Percentiles rank a stretch among this genome's conserved stretches.
phyloP scores from a whole-genome alignment of 345 rosid species.

The Lagerstroemia speciosa region DNA sequence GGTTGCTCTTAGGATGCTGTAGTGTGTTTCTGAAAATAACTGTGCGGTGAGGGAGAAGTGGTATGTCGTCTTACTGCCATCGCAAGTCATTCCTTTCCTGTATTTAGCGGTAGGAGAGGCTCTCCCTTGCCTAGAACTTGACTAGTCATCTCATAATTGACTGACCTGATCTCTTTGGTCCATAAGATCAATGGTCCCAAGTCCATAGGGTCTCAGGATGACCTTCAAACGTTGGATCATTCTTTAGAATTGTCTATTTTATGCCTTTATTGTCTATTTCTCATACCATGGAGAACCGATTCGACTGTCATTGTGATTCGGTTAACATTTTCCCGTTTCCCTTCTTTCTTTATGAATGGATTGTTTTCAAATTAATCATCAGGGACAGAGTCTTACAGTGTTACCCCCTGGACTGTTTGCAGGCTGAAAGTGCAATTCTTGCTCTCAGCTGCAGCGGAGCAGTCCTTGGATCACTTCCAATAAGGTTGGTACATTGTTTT shows the following conservation, averaged over 20 bases:
- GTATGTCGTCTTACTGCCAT: not conserved
- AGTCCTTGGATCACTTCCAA: constrained; percentile 63
- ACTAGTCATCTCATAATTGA: not conserved
- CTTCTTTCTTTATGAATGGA: no score
- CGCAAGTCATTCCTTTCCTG: not conserved
- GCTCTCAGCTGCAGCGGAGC: constrained; percentile 90
- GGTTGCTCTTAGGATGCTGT: not conserved
- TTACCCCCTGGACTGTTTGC: constrained; percentile 17
- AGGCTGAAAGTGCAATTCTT: constrained; percentile 95
- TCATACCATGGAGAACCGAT: not conserved
- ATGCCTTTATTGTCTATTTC: not conserved
- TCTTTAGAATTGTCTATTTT: not conserved
- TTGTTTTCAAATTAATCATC: not conserved
- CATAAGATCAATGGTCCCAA: not conserved
- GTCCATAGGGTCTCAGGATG: not conserved
- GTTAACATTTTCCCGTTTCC: not conserved
- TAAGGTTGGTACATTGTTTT: constrained; percentile 48
- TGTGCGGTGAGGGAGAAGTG: not conserved
- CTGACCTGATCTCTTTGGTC: not conserved
- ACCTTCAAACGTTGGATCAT: not conserved
- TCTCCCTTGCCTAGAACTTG: not conserved
- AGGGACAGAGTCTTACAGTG: not conserved
- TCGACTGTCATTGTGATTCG: not conserved
- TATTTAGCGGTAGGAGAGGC: not conserved
- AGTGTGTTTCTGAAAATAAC: not conserved